A percentile compares a stretch with the other conserved stretches of the same genome.
Conservation (phyloP, 2,329 filamentous ascomycete species). For the Colletotrichum liriopes region DNA sequence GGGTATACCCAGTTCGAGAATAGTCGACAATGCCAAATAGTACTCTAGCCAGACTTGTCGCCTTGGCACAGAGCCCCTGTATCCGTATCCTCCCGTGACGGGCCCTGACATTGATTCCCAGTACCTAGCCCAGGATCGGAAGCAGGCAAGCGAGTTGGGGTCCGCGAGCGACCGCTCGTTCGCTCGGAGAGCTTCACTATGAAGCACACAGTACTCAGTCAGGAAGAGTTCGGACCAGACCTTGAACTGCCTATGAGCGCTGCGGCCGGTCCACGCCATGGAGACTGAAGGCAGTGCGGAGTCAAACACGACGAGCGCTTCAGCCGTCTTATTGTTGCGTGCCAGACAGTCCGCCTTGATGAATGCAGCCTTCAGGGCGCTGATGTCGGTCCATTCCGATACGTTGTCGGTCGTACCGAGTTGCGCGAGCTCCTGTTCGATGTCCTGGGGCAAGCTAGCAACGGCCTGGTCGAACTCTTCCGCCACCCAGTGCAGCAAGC, state of each 20-base stretch:
- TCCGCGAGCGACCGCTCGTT: constrained; percentile 67
- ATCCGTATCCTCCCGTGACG: constrained; percentile 69
- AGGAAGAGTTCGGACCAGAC: constrained; percentile 86
- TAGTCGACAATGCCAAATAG: constrained; percentile 83
- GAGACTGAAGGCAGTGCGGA: constrained; percentile 76
- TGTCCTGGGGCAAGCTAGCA: constrained; percentile 74
- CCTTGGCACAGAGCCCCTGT: constrained; percentile 72
- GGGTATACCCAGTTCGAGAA: constrained; percentile 77
- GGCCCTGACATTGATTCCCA: constrained; percentile 70
- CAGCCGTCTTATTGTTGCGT: constrained; percentile 63
- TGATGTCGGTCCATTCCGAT: constrained; percentile 86
- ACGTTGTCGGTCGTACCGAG: constrained; percentile 68
- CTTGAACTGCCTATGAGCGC: constrained; percentile 75
- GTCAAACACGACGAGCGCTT: constrained; percentile 78
- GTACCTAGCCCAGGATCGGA: constrained; percentile 79
- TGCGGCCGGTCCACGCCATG: constrained; percentile 65
- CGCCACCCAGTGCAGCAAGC: constrained; percentile 86
- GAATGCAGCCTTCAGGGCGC: constrained; percentile 84
- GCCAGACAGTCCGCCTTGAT: constrained; percentile 78
- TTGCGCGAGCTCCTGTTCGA: constrained; percentile 69
- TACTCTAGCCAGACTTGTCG: constrained; percentile 88
- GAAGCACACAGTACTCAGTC: constrained; percentile 81
- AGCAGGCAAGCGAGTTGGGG: constrained; percentile 68
- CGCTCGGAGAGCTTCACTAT: constrained; percentile 71
- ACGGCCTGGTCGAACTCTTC: constrained; percentile 77